Evolutionary conservation across 192 early-diverging fungal genomes (phyloP).

Genomic region (Oehlia diaphana): DNA sequence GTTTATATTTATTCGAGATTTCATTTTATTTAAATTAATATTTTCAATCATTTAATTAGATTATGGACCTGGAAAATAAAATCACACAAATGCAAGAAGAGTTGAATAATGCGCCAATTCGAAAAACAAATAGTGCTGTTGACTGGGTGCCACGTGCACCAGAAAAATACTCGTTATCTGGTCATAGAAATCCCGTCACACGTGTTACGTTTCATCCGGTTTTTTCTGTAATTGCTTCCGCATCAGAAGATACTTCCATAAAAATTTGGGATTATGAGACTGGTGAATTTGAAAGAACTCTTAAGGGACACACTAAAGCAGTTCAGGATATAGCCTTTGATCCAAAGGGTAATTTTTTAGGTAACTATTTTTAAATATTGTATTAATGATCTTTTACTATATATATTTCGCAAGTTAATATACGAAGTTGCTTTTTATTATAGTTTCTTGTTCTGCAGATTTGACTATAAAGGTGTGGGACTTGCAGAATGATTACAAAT

Average conservation of each 20-base stretch:
- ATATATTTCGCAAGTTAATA: background rate
- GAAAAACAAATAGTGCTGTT: conserved; percentile 51
- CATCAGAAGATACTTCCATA: conserved; percentile 89
- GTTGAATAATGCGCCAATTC: conserved; percentile 56
- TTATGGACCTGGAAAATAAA: conserved; percentile 90
- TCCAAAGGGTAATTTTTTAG: conserved; percentile 75
- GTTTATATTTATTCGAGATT: background rate
- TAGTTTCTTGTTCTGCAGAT: conserved; percentile 89
- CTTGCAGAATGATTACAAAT: conserved; percentile 73
- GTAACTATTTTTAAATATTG: conserved; percentile 41
- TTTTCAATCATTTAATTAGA: conserved; percentile 47
- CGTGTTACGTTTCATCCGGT: conserved; percentile 86
- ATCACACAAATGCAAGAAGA: conserved; percentile 77
- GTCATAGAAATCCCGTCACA: conserved; percentile 83
- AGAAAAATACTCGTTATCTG: conserved; percentile 68
- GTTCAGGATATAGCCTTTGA: conserved; percentile 91
- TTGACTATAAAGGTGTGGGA: conserved; percentile 93
- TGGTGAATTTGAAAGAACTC: conserved; percentile 86
- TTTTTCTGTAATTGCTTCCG: conserved; percentile 78
- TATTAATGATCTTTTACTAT: background rate
- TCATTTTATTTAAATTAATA: background rate
- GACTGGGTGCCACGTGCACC: conserved; percentile 87
- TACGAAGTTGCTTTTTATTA: conserved; percentile 1
- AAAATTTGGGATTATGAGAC: conserved; percentile 95
- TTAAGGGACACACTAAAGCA: conserved; percentile 95